Conservation (phyloP, 1,284 basidiomycete species). For the Austroboletus rostrupii region DNA sequence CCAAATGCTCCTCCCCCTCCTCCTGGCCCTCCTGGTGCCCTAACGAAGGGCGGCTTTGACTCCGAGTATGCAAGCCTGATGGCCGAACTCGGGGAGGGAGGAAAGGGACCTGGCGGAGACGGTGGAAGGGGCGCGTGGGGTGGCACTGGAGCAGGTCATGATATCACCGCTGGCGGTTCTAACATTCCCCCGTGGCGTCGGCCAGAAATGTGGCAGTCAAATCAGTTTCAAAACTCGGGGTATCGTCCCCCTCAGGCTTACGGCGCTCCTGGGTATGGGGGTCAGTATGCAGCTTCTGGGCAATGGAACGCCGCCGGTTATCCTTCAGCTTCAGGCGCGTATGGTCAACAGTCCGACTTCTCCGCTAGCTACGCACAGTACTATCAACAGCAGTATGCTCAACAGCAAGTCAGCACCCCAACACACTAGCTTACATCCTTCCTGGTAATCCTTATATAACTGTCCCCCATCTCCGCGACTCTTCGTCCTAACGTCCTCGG, state of each 20-base stretch:
- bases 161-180: slow-evolving; percentile 74
- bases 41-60: slow-evolving; percentile 77
- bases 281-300: slow-evolving; percentile 28
- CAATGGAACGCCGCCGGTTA: slow-evolving; percentile 50
- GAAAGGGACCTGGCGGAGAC: slow-evolving; percentile 53
- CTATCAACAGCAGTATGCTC: slow-evolving; percentile 77
- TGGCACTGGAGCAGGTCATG: slow-evolving; percentile 57
- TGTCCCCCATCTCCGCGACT: slow-evolving; percentile 11
- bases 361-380: slow-evolving; percentile 75
- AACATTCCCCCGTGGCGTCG: slow-evolving; percentile 85
- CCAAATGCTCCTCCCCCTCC: slow-evolving; percentile 50
- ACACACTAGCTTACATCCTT: slow-evolving; percentile 32
- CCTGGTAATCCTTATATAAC: slow-evolving; percentile 26
- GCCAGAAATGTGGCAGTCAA: slow-evolving; percentile 76
- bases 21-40: slow-evolving; percentile 34
- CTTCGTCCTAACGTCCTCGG: slow-evolving; percentile 14
- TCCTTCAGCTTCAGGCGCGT: slow-evolving; percentile 23
- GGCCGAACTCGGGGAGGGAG: slow-evolving; percentile 94
- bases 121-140: slow-evolving; percentile 57
- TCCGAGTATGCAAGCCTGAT: slow-evolving; percentile 96
- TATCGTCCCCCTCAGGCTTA: slow-evolving; percentile 53
- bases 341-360: slow-evolving; percentile 58
- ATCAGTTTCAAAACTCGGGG: slow-evolving; percentile 42
- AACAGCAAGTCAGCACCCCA: slow-evolving; percentile 60
- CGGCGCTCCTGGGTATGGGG: slow-evolving; percentile 37